Base-by-base conservation (phyloP, 306 rosid species). In the Dryas alaskensis region DNA sequence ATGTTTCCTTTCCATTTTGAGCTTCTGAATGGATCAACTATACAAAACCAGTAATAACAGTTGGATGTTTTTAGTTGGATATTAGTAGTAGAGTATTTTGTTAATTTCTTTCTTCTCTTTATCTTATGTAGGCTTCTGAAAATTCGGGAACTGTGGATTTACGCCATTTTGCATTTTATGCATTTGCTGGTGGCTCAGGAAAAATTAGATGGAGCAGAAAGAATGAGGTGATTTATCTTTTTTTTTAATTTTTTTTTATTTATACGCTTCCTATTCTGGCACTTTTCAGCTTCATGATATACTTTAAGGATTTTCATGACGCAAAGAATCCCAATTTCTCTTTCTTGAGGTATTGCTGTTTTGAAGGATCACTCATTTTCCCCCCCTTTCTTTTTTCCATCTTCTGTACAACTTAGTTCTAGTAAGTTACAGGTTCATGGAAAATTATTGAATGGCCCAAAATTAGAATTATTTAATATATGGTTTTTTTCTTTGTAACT, bases 131-230 rank as follows among this genome's bases (percentile, higher is more conserved):
- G 99, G 81, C 83, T 65, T 83, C 97, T 62, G 98, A 92, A 47
- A 88, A 86, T 75, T 65, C 90, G 22, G 96, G 86, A 72, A 76
- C 91, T 70, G 84, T 85, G 84, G 97, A 95, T 80, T 82, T 92
- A 45, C 98, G 98, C 51, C 98, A 95, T 86, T 95, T 92, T 81
- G 92, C 94, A 47, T 83, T 92, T 72, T 95, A 82, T 78, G 98
- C 99, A 67, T 95, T 87, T 87, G 96, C 99, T 76, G 99, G 99
- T 65, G 81, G 90, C 69, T 79, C 97, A 81, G 99, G 99, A 4
- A 22, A 9, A 49, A 81, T 73, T 67, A 86, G 96, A 70, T 95
- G 99, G 99, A 80, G 82, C 68, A 84, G 92, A 69, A 88, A 83
- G 80, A 95, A 82, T 80, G 97, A 95, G 93, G 99, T 94, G 55